Conservation (phyloP, 371 early-diverging fungal species). For the Lichtheimia corymbifera region DNA sequence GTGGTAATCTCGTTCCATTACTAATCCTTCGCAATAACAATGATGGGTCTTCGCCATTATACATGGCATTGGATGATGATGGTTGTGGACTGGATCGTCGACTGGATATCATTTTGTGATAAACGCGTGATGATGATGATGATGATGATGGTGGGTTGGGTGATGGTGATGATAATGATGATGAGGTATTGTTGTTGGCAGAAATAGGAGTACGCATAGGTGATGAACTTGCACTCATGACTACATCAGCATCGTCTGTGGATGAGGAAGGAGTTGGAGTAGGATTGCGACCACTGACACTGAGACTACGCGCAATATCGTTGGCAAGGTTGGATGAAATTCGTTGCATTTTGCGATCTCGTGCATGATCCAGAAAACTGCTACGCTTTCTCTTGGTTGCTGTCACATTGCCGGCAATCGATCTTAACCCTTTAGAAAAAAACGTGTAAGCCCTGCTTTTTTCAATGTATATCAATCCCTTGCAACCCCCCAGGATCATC, state of each 20-base stretch:
- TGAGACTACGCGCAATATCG: constrained; percentile 45
- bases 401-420: constrained; percentile 7
- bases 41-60: constrained; percentile 1
- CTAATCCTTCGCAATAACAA: no score
- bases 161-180: neutral
- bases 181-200: neutral
- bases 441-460: neutral
- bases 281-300: constrained; percentile 23
- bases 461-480: neutral
- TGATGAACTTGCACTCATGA: constrained; percentile 12
- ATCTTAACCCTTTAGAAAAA: constrained; percentile 9
- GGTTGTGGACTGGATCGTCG: constrained; percentile 10
- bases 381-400: constrained; percentile 44
- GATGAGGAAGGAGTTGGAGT: neutral
- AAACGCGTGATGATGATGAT: neutral
- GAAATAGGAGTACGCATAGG: no score
- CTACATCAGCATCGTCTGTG: constrained; percentile 13
- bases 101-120: neutral
- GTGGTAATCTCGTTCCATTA: no score
- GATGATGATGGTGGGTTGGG: neutral
- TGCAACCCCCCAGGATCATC: no score
- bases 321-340: constrained; percentile 42
- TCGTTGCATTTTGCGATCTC: constrained; percentile 45
- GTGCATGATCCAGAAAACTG: constrained; percentile 30
- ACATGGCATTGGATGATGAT: constrained; percentile 1